phyloP scores from a whole-genome alignment of 805 yeast genomes.

The Dipodascopsis uninucleata region DNA sequence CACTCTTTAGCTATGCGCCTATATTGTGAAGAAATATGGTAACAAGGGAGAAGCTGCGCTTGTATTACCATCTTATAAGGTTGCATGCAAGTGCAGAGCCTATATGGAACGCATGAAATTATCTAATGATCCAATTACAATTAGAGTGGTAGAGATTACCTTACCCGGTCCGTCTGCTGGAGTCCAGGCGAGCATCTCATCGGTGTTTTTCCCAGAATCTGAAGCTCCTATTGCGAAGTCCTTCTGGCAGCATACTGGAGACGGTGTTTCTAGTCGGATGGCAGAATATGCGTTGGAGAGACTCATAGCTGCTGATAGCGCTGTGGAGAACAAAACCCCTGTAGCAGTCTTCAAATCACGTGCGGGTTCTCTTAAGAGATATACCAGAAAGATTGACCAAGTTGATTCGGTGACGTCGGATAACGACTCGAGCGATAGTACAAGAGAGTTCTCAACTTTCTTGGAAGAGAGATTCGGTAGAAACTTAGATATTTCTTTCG shows the following conservation, averaged over 20 bases:
- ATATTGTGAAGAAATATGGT: conserved; percentile 42
- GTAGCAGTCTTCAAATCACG: conserved; percentile 13
- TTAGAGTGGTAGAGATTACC: conserved; percentile 35
- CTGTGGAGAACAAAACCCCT: conserved; percentile 10
- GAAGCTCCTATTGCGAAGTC: conserved; percentile 65
- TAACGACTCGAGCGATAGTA: conserved; percentile 23
- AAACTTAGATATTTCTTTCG: conserved; percentile 72
- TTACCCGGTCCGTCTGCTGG: conserved; percentile 31
- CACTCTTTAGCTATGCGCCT: neutral
- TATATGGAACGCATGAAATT: conserved; percentile 48
- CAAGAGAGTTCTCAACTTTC: conserved; percentile 24
- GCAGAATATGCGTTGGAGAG: conserved; percentile 74
- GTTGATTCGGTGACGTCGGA: conserved; percentile 4
- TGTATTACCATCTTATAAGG: conserved; percentile 70
- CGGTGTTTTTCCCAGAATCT: conserved; percentile 69
- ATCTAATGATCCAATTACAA: conserved; percentile 43
- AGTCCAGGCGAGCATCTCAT: conserved; percentile 56
- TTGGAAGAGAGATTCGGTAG: conserved; percentile 89
- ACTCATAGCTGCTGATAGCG: conserved; percentile 11
- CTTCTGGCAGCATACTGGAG: conserved; percentile 98
- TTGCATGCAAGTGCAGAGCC: conserved; percentile 81
- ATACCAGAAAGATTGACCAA: conserved; percentile 18
- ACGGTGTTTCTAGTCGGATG: conserved; percentile 86
- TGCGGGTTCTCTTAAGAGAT: conserved; percentile 18
- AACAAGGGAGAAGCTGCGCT: conserved; percentile 71